Conservation (phyloP, 345 rosid genomes). For the Populus simonii region DNA sequence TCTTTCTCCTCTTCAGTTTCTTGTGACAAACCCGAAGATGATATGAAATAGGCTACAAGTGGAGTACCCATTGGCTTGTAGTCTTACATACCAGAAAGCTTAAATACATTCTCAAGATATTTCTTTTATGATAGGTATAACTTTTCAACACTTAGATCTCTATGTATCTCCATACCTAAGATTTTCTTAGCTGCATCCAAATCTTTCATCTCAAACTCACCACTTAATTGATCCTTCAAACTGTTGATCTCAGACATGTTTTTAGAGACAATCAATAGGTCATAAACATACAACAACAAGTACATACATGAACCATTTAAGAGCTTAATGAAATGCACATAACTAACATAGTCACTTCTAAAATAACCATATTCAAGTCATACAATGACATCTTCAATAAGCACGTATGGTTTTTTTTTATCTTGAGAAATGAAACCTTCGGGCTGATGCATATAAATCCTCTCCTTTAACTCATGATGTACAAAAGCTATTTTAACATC, state of each 20-base stretch:
- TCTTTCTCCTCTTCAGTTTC: no score
- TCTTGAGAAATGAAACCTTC: background rate
- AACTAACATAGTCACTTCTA: background rate
- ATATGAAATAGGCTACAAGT: no score
- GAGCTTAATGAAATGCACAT: background rate
- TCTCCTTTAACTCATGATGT: background rate
- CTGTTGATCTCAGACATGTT: background rate
- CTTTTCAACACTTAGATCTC: no score
- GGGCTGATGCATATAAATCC: background rate
- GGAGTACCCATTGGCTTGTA: accelerated
- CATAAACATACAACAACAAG: background rate
- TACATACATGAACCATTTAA: background rate
- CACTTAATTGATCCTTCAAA: no score
- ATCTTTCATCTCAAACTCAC: no score
- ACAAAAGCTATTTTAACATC: background rate
- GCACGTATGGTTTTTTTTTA: background rate
- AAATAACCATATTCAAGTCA: background rate
- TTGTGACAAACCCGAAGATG: no score
- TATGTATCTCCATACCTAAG: accelerated
- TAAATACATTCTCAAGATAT: no score
- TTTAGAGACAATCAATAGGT: no score
- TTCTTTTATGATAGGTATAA: no score
- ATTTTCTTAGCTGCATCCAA: no score
- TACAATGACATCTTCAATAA: background rate
- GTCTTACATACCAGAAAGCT: no score